Evolutionary conservation across 2,329 filamentous ascomycete genomes (phyloP).

Genomic region (Penicillium concentricum): DNA sequence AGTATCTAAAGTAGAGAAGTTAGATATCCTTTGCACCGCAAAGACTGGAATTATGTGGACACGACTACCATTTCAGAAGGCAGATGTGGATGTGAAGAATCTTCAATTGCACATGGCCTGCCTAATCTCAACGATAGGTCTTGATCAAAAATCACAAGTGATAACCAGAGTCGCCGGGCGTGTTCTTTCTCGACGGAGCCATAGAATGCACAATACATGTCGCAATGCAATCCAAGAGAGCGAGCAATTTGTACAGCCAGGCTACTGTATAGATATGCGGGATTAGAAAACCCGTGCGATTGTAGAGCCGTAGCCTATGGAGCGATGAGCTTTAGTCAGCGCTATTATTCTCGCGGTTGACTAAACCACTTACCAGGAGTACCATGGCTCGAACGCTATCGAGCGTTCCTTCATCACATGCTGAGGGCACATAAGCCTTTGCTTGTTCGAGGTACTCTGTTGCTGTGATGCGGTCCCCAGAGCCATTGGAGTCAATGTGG

Average conservation of each 20-base stretch:
- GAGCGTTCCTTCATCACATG: background rate
- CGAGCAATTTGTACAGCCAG: slow-evolving; percentile 53
- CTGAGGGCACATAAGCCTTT: background rate
- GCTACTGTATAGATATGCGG: background rate
- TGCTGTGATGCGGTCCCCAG: too few relatives aligned
- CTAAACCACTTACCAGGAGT: too few relatives aligned
- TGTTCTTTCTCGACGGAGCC: background rate
- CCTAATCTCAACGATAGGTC: background rate
- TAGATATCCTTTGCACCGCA: too few relatives aligned
- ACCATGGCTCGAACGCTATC: too few relatives aligned
- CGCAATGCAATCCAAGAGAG: slow-evolving; percentile 57
- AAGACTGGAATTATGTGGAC: too few relatives aligned
- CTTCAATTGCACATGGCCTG: too few relatives aligned
- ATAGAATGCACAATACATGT: slow-evolving; percentile 17
- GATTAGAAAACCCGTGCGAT: background rate
- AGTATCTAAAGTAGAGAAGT: too few relatives aligned
- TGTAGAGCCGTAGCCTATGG: background rate
- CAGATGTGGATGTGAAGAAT: too few relatives aligned
- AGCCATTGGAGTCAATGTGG: too few relatives aligned
- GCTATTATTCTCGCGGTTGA: too few relatives aligned
- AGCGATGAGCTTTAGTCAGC: too few relatives aligned
- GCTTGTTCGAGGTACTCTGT: background rate
- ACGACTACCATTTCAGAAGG: too few relatives aligned
- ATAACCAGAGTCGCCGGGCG: background rate
- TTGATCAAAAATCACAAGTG: background rate